Base-by-base conservation (phyloP, 2,329 filamentous ascomycete genomes). In the Fusarium sp. region DNA sequence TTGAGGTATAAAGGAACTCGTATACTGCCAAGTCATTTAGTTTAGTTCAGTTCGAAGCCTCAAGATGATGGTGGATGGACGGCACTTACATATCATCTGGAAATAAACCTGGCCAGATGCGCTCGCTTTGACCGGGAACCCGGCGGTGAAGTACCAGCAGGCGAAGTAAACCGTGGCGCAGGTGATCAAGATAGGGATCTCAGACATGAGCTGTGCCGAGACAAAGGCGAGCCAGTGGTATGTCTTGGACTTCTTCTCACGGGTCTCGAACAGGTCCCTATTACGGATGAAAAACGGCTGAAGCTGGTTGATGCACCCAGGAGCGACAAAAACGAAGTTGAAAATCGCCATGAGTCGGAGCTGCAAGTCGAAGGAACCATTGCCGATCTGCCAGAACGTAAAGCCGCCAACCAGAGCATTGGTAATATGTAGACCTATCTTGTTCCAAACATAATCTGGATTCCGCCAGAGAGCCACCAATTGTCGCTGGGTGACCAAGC, bases 361-460 rank as follows among this genome's bases (percentile, higher is more conserved):
- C 77, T 89, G 88, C 19, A 89, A 73, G 39, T 86, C 86, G 10
- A 79, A 82, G 1, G 87, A 82, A 0, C 82, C 84, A 60, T 86
- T 78, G 1, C 87, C 87, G 31, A 90, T 84, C 78, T 84, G 86
- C 87, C 88, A 91, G 76, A 90, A 91, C 0, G 86, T 86, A 71
- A 91, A 91, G 5, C 88, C 89, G 75, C 88, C 89, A 80, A 90
- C 89, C 2, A 91, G 82, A 0, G 85, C 86, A 0, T 84, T 84
- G 25, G 82, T 81, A 18, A 90, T 81, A 74, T 90, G 88, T 5
- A 91, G 80, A 1, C 83, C 79, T 2, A 92, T 79, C 80, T 92
- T 92, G 83, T 89, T 91, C 79, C 88, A 88, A 66, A 91, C 80
- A 71, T 93, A 93, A 60, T 91, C 88, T 1, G 85, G 87, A 78